phyloP scores from a whole-genome alignment of 169 alveolate genomes.

The Eimeria falciformis region DNA sequence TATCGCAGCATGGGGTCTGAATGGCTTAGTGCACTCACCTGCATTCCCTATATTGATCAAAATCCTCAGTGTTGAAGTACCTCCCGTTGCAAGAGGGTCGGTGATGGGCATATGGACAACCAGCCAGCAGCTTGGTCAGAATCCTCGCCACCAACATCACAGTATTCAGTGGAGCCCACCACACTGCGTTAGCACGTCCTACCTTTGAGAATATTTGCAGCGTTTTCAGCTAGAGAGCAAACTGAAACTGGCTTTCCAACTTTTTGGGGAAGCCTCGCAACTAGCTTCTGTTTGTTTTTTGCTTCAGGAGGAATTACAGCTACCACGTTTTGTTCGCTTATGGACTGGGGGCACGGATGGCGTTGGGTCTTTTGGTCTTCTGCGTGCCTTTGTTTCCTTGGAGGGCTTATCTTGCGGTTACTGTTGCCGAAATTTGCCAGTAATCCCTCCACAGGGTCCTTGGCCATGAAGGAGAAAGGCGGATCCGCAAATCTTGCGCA shows the following conservation, averaged over 20 bases:
- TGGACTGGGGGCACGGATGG: slow-evolving; percentile 79
- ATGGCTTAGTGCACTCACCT: slow-evolving; percentile 82
- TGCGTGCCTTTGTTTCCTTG: slow-evolving; percentile 21
- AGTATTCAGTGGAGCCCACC: too few relatives aligned
- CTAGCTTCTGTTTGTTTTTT: not conserved
- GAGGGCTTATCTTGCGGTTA: not conserved
- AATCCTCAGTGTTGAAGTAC: slow-evolving; percentile 69
- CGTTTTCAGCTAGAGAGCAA: too few relatives aligned
- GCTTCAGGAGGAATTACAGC: slow-evolving; percentile 77
- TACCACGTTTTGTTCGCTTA: slow-evolving; percentile 80
- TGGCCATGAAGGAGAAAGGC: too few relatives aligned
- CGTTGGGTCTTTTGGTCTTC: slow-evolving; percentile 80
- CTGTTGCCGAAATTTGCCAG: not conserved
- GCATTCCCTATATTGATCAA: slow-evolving; percentile 82
- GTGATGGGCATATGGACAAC: slow-evolving; percentile 83
- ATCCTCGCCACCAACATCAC: not conserved
- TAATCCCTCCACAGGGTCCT: not conserved
- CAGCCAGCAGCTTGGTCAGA: slow-evolving; percentile 79
- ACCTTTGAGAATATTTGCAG: too few relatives aligned
- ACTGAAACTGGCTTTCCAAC: not conserved
- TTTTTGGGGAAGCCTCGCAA: not conserved
- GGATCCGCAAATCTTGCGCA: too few relatives aligned
- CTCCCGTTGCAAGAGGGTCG: slow-evolving; percentile 75
- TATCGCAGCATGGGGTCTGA: slow-evolving; percentile 61
- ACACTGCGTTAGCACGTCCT: too few relatives aligned